Conservation (phyloP, 148 eudicot genomes). For the Fagopyrum homotropicum region DNA sequence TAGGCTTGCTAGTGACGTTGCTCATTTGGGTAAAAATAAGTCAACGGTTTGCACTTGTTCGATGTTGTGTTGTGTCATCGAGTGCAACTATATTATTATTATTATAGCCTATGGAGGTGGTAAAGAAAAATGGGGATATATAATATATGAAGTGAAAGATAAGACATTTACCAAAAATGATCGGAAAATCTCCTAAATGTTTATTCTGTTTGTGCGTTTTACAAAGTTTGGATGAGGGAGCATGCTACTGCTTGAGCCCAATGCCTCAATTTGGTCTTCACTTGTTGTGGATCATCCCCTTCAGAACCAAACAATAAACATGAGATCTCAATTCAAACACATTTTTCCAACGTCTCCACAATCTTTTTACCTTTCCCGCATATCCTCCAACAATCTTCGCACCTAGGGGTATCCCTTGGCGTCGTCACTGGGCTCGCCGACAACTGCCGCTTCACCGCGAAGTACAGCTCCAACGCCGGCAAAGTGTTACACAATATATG, state of each 20-base stretch:
- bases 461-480: conserved; percentile 78
- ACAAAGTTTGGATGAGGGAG: conserved; percentile 57
- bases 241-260: conserved; percentile 91
- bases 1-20: too few species aligned
- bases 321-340: not conserved
- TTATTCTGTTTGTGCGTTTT: not conserved
- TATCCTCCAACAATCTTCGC: not conserved
- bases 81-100: too few species aligned
- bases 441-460: conserved; percentile 64
- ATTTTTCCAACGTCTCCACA: not conserved
- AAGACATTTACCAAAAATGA: too few species aligned
- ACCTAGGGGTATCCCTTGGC: conserved; percentile 16
- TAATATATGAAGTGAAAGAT: too few species aligned
- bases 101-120: too few species aligned
- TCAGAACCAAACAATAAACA: not conserved
- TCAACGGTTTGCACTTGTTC: too few species aligned
- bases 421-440: conserved; percentile 48
- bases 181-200: too few species aligned
- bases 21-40: too few species aligned
- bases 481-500: conserved; percentile 50
- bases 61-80: too few species aligned
- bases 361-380: not conserved
- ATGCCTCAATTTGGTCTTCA: conserved; percentile 66
- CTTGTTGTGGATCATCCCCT: conserved; percentile 76
- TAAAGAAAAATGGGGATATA: too few species aligned